Evolutionary conservation across 148 eudicot species (phyloP), one percentile per base, ranked within the genome.

Genomic region (Hydrangea macrophylla): DNA sequence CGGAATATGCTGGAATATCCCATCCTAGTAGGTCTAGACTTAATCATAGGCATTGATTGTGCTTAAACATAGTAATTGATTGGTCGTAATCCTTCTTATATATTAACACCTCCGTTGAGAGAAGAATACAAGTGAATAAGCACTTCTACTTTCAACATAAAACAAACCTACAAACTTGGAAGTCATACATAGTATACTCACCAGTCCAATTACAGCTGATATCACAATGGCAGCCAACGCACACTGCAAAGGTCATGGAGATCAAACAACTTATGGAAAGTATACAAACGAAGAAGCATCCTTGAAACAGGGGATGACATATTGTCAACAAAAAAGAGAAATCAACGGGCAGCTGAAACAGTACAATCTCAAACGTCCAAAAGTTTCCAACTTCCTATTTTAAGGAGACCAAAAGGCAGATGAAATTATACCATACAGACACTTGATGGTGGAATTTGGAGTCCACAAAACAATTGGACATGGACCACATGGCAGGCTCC

Each of bases 121-220:
- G n/a, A n/a, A n/a, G n/a, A n/a, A n/a, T n/a, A n/a, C n/a, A n/a
- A n/a, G n/a, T n/a, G n/a, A n/a, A n/a, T n/a, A n/a, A n/a, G n/a
- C n/a, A n/a, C n/a, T n/a, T n/a, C n/a, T n/a, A n/a, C n/a, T n/a
- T n/a, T n/a, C n/a, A n/a, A n/a, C n/a, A n/a, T n/a, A n/a, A 22
- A 39, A 23, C 24, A 62, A 55, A 27, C 3, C 9, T 15, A 62
- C 0, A 17, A 12, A 56, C 54, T 37, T 56, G 54, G 39, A 7
- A 56, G 35, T 40, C 35, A 72, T 22, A 24, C 22, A 55, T n/a
- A 8, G 33, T 45, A 27, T n/a, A 84, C 99, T 78, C 76, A 94
- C 99, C 99, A 94, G 84, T 68, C 99, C 99, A 76, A 87, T 83
- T 50, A 94, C 99, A 62, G 99, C 99, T 78, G 99, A 91, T 26